phyloP scores from a whole-genome alignment of 345 rosid species.

The Abelmoschus esculentus region DNA sequence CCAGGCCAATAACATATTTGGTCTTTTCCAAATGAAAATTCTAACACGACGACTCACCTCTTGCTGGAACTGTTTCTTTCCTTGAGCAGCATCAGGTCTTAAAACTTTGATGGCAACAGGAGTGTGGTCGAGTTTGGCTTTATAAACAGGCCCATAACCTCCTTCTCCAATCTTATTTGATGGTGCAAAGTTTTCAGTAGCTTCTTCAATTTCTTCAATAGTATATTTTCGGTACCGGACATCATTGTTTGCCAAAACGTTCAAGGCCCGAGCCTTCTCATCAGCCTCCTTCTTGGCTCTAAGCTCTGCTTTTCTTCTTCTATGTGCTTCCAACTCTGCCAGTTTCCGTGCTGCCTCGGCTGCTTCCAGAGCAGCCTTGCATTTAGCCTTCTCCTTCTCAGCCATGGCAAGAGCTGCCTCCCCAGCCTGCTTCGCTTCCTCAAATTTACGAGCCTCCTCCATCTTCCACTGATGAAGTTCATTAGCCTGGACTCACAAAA shows the following conservation, averaged over 20 bases:
- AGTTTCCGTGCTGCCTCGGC: constrained; percentile 68
- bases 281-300: constrained; percentile 61
- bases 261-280: constrained; percentile 68
- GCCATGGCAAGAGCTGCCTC: constrained; percentile 74
- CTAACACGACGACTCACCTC: constrained; percentile 38
- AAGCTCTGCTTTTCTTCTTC: constrained; percentile 59
- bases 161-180: constrained; percentile 77
- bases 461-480: constrained; percentile 64
- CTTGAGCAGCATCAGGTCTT: constrained; percentile 90
- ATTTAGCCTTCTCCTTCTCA: constrained; percentile 80
- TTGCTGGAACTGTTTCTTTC: constrained; percentile 78
- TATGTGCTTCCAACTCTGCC: constrained; percentile 61
- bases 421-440: constrained; percentile 64
- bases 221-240: constrained; percentile 61
- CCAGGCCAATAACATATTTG: neutral
- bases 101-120: constrained; percentile 81
- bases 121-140: constrained; percentile 82
- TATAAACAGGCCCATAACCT: constrained; percentile 88
- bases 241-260: constrained; percentile 53
- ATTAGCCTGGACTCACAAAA: constrained; percentile 40
- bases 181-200: constrained; percentile 46
- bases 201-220: constrained; percentile 72
- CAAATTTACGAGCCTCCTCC: constrained; percentile 58
- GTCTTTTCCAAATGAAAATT: neutral
- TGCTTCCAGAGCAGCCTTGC: constrained; percentile 76